Evolutionary conservation across 768 basidiomycete species (phyloP).

Genomic region (Chalciporus chontae): DNA sequence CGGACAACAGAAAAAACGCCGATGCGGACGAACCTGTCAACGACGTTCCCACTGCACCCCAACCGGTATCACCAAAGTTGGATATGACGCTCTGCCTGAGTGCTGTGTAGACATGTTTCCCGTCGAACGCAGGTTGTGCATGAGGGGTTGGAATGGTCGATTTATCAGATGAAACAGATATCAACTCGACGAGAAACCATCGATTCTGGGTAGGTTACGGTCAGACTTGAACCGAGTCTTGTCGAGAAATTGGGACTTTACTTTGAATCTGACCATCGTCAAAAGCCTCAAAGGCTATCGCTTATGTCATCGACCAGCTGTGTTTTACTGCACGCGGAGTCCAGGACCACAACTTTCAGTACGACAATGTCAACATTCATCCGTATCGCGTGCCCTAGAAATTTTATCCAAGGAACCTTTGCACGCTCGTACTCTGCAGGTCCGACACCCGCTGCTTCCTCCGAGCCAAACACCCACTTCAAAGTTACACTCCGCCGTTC

Average conservation of each 20-base stretch:
- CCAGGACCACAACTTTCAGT: too few species aligned
- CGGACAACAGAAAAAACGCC: not conserved
- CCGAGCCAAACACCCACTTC: conserved; percentile 62
- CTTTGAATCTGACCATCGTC: conserved; percentile 71
- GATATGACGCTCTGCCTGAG: conserved; percentile 63
- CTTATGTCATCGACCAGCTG: conserved; percentile 4
- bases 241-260: conserved; percentile 13
- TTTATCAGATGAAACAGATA: conserved; percentile 37
- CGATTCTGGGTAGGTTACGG: conserved; percentile 59
- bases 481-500: conserved; percentile 89
- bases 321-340: not conserved
- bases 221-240: not conserved
- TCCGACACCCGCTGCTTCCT: not conserved
- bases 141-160: conserved; percentile 7
- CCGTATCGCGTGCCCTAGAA: conserved; percentile 8
- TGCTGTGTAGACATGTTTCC: conserved; percentile 66
- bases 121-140: conserved; percentile 37
- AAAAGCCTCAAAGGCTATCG: not conserved
- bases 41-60: conserved; percentile 75
- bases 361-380: conserved; percentile 11
- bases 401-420: conserved; percentile 3
- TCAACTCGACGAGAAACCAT: conserved; percentile 85
- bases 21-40: conserved; percentile 52
- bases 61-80: conserved; percentile 83
- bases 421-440: conserved; percentile 10